Evolutionary conservation across 1,284 basidiomycete genomes (phyloP), one percentile per base, ranked within the genome.

Genomic region (Malassezia equina): DNA sequence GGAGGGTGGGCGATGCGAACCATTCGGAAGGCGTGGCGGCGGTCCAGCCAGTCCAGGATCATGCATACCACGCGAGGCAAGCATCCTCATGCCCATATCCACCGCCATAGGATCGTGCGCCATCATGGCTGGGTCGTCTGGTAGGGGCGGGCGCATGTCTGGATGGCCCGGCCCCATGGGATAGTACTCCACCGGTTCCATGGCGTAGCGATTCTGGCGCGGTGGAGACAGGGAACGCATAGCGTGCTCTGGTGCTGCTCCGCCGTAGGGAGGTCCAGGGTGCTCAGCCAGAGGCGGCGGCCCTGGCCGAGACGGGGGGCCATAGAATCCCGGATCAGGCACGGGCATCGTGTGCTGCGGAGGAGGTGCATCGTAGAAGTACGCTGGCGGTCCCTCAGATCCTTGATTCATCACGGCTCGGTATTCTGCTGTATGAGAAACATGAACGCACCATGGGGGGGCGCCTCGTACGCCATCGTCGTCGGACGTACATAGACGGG

Each of bases 381-480:
- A 39, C 15, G 17, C 27, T 9, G 49, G 29, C 3, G 31, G 25
- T n/a, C 32, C 51, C 6, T 53, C 51, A 3, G 27, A 15, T 19
- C 19, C 43, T 13, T 19, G 17, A 25, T 7, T n/a, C 46, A 54
- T 42, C 12, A 40, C 27, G 12, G 33, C 25, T 9, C 39, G 29
- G 27, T 54, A 54, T 13, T 48, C 52, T 54, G 40, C 11, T 2
- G 19, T 2, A 19, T 43, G 17, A 34, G 50, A 3, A n/a, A n/a
- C 4, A 4, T 24, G 32, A n/a, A 53, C 51, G 23, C 41, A 48
- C 52, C 52, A 44, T 47, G 43, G 15, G 42, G 42, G 19, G 19
- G 39, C 23, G 41, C 28, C 27, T 56, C 54, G 31, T 47, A 50
- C 21, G 48, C 48, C 40, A 56, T 56, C 54, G 51, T 56, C 21